Conservation (phyloP, 2,329 filamentous ascomycete species). For the Neofusicoccum sp. region DNA sequence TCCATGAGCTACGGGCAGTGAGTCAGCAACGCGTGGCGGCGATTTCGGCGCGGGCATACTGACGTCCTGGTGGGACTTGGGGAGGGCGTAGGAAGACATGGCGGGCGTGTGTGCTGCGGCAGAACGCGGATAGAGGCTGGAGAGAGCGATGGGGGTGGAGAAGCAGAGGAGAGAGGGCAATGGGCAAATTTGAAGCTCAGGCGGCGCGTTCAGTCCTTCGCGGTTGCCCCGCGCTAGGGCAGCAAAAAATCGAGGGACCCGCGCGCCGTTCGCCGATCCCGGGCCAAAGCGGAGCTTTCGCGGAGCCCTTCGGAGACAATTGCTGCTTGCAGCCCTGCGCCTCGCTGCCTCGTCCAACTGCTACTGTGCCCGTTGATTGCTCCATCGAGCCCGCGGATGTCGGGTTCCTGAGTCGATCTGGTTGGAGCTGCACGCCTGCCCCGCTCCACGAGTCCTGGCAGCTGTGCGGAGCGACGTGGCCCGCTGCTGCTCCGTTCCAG, state of each 20-base stretch:
- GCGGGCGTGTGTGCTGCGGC: slow-evolving; percentile 7
- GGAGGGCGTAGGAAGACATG: slow-evolving; percentile 59
- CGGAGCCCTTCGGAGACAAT: slow-evolving; percentile 11
- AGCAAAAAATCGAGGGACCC: slow-evolving; percentile 12
- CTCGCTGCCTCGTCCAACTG: slow-evolving; percentile 6
- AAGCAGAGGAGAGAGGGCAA: not conserved
- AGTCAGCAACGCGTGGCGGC: slow-evolving; percentile 33
- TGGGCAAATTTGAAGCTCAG: slow-evolving; percentile 13
- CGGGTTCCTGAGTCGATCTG: slow-evolving; percentile 5
- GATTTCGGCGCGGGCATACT: slow-evolving; percentile 32
- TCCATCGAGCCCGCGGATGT: slow-evolving; percentile 1
- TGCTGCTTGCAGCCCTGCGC: slow-evolving; percentile 13
- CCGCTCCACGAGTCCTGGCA: not conserved
- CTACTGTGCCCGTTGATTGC: not conserved
- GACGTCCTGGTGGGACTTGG: slow-evolving; percentile 65
- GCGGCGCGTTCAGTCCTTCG: slow-evolving; percentile 10
- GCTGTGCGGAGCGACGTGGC: not conserved
- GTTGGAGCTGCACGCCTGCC: not conserved
- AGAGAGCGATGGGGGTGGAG: not conserved
- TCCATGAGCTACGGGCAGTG: slow-evolving; percentile 74
- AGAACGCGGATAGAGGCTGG: not conserved
- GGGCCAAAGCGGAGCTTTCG: slow-evolving; percentile 14
- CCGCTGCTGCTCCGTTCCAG: not conserved
- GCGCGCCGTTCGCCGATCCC: not conserved
- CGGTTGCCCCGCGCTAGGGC: slow-evolving; percentile 9